Evolutionary conservation across 2,329 filamentous ascomycete genomes (phyloP).

Genomic region (Pestalotiopsis sp.): DNA sequence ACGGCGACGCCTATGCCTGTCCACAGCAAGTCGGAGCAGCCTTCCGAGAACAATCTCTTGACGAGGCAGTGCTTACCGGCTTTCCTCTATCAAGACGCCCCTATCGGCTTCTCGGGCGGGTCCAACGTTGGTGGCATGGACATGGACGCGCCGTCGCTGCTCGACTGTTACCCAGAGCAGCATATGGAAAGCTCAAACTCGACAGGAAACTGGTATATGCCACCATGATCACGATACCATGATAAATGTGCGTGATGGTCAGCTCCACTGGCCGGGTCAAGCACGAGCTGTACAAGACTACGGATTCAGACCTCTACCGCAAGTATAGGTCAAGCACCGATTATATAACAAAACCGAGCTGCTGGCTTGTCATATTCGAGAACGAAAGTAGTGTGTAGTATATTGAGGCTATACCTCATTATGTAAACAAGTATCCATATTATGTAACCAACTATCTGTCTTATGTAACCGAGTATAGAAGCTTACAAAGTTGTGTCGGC

Average conservation of each 20-base stretch:
- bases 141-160: not conserved
- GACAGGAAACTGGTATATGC: slow-evolving; percentile 10
- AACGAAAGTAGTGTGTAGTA: too few relatives aligned
- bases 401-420: too few relatives aligned
- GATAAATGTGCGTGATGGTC: too few relatives aligned
- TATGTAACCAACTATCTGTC: too few relatives aligned
- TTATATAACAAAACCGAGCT: too few relatives aligned
- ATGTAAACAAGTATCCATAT: too few relatives aligned
- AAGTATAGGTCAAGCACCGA: too few relatives aligned
- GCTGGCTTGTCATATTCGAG: too few relatives aligned
- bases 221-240: not conserved
- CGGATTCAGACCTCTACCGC: too few relatives aligned
- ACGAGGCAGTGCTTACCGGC: slow-evolving; percentile 4
- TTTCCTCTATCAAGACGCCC: slow-evolving; percentile 4
- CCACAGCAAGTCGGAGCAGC: not conserved
- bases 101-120: not conserved
- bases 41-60: not conserved
- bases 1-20: not conserved
- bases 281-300: too few relatives aligned
- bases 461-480: not conserved
- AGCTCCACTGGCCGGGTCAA: too few relatives aligned
- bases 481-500: not conserved
- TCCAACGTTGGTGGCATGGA: slow-evolving; percentile 8
- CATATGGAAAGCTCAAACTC: slow-evolving; percentile 1
- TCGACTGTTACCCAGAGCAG: slow-evolving; percentile 11